Evolutionary conservation across 148 eudicot species (phyloP).

Genomic region (Heliosperma pusillum): DNA sequence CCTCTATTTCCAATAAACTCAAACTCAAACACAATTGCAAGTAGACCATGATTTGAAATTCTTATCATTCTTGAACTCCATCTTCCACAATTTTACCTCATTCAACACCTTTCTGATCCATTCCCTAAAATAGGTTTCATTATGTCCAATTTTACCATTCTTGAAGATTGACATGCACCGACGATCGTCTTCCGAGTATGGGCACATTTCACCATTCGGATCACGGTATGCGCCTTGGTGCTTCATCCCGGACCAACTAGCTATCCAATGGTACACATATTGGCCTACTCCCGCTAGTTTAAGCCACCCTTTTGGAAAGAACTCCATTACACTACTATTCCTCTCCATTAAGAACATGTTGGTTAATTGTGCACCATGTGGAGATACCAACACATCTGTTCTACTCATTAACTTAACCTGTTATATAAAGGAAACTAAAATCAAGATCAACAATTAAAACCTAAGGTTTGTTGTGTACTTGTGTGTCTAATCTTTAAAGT

Average conservation of each 20-base stretch:
- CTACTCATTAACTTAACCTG: constrained; percentile 74
- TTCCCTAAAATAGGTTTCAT: constrained; percentile 42
- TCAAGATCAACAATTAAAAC: background rate
- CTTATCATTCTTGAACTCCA: constrained; percentile 16
- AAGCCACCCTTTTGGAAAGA: constrained; percentile 82
- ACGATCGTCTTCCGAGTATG: constrained; percentile 45
- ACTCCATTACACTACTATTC: constrained; percentile 80
- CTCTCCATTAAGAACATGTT: constrained; percentile 79
- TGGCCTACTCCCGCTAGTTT: constrained; percentile 79
- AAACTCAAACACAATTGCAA: constrained; percentile 15
- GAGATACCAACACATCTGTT: constrained; percentile 65
- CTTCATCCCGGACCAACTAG: constrained; percentile 78
- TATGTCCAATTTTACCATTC: constrained; percentile 50
- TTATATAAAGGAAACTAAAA: background rate
- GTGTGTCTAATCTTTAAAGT: no score
- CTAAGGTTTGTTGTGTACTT: no score
- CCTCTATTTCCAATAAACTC: background rate
- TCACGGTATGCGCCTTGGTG: constrained; percentile 71
- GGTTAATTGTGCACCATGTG: constrained; percentile 80
- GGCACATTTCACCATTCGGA: constrained; percentile 43
- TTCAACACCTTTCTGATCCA: constrained; percentile 56
- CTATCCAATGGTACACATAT: constrained; percentile 53
- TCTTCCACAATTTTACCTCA: constrained; percentile 38
- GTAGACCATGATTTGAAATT: background rate
- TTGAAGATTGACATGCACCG: constrained; percentile 69